A percentile compares a stretch with the other conserved stretches of the same genome.
Conservation (phyloP, 1,284 basidiomycete species). For the Pyrrhoderma noxium region DNA sequence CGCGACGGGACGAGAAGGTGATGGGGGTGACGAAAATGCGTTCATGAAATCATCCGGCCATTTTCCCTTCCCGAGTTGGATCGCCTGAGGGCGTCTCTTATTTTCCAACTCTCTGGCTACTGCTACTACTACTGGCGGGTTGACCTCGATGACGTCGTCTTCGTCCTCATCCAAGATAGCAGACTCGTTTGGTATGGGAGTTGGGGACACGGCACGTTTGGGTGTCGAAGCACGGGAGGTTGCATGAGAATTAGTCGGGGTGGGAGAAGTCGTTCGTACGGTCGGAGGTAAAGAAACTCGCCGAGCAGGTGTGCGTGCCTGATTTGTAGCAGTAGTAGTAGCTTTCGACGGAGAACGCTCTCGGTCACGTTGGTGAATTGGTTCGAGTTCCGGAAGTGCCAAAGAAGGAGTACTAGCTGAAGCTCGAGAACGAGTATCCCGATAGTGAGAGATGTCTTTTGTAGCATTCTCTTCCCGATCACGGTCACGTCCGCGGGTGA, state of each 20-base stretch:
- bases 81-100: conserved; percentile 26
- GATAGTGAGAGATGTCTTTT: neutral
- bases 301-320: neutral
- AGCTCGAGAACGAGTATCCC: conserved; percentile 11
- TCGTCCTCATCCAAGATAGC: conserved; percentile 43
- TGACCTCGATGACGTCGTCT: conserved; percentile 34
- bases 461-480: conserved; percentile 9
- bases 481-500: conserved; percentile 2
- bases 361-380: neutral
- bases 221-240: conserved; percentile 13
- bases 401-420: conserved; percentile 8
- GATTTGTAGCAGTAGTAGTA: neutral
- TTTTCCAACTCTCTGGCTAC: no score
- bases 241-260: conserved; percentile 6
- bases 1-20: conserved; percentile 25
- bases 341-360: conserved; percentile 12
- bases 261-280: neutral
- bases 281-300: neutral
- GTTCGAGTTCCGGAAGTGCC: conserved; percentile 6
- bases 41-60: conserved; percentile 78
- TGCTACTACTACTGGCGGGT: no score
- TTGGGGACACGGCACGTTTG: conserved; percentile 7
- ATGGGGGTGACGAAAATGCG: conserved; percentile 31
- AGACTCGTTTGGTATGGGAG: conserved; percentile 2
- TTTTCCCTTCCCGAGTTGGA: conserved; percentile 68